Evolutionary conservation across 2,329 filamentous ascomycete species (phyloP).

Genomic region (Seiridium unicorne): DNA sequence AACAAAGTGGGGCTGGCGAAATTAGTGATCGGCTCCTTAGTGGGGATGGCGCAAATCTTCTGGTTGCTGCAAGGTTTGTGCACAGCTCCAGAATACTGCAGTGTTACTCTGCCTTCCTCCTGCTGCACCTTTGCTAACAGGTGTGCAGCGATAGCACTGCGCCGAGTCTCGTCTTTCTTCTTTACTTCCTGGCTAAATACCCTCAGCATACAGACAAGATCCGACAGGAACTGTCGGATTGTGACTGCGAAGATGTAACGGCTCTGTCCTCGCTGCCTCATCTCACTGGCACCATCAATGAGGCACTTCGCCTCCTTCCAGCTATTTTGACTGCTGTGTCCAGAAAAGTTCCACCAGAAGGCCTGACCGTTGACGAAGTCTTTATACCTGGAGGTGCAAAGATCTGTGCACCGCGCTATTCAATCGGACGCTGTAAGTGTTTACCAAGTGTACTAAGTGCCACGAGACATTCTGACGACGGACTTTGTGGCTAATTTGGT

Average conservation of each 20-base stretch:
- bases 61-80: neutral
- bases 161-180: neutral
- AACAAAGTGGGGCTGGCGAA: neutral
- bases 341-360: neutral
- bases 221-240: neutral
- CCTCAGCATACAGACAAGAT: neutral
- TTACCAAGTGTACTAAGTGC: too few species aligned
- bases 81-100: neutral
- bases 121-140: too few species aligned
- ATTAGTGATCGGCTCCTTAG: neutral
- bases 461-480: neutral
- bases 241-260: neutral
- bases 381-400: neutral
- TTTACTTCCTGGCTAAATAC: neutral
- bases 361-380: neutral
- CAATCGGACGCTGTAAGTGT: neutral
- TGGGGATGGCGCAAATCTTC: neutral
- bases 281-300: neutral
- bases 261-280: neutral
- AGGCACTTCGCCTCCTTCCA: neutral
- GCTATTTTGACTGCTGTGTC: neutral
- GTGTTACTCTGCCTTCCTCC: too few species aligned
- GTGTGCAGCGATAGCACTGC: neutral
- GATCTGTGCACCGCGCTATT: neutral
- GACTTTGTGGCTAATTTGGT: neutral